phyloP scores from a whole-genome alignment of 495 filamentous ascomycete genomes.

The Daldinia concentrica region DNA sequence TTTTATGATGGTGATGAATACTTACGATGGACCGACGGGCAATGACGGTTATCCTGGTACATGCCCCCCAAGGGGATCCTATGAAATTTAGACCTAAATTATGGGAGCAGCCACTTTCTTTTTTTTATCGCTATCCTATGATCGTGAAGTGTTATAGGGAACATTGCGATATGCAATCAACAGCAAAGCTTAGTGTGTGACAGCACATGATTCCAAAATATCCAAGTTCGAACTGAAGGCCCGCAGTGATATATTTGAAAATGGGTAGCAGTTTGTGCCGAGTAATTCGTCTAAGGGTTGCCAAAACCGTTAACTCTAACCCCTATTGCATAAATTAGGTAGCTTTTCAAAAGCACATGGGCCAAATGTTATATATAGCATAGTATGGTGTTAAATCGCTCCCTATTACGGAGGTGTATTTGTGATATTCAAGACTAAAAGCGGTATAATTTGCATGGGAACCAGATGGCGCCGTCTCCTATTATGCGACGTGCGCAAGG shows the following conservation, averaged over 20 bases:
- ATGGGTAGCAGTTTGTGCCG: neutral
- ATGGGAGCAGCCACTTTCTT: no score
- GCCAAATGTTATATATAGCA: neutral
- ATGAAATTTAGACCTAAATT: neutral
- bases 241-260: neutral
- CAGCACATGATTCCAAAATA: no score
- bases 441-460: neutral
- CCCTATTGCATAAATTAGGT: neutral
- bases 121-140: no score
- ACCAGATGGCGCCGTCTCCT: neutral
- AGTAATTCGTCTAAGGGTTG: neutral
- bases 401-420: neutral
- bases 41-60: neutral
- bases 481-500: neutral
- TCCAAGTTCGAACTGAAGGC: neutral
- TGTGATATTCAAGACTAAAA: neutral
- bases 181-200: no score
- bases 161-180: no score
- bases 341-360: neutral
- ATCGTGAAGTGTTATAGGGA: no score
- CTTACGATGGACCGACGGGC: neutral
- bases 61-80: neutral
- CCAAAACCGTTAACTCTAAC: neutral
- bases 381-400: neutral
- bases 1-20: neutral